phyloP scores from a whole-genome alignment of 257 asterid species.

The Coffea eugenioides region DNA sequence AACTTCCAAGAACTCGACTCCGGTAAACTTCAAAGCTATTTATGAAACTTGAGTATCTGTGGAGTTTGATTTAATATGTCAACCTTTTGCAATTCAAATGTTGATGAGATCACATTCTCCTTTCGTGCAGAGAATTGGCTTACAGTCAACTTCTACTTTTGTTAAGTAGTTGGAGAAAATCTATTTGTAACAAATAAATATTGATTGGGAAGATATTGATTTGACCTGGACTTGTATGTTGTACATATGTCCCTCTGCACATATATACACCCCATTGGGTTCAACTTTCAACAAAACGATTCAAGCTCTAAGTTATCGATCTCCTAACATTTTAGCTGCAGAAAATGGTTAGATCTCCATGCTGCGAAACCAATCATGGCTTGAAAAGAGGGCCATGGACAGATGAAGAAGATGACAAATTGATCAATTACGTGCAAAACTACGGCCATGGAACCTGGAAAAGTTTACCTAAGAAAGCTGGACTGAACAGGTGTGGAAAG shows the following conservation, averaged over 20 bases:
- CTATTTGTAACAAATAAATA: not conserved
- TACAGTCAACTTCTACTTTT: not conserved
- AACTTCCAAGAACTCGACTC: too few species aligned
- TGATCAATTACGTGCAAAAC: slow-evolving; percentile 22
- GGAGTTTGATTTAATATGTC: too few species aligned
- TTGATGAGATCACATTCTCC: slow-evolving; percentile 3
- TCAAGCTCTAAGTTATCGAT: too few species aligned
- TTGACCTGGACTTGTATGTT: not conserved
- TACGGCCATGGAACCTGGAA: slow-evolving; percentile 45
- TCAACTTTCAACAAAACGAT: not conserved
- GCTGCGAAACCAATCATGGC: slow-evolving; percentile 11
- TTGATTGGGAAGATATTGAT: not conserved
- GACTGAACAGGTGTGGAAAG: slow-evolving; percentile 44
- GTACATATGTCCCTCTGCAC: not conserved
- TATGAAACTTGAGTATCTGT: too few species aligned
- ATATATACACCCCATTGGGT: not conserved
- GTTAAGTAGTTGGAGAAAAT: not conserved
- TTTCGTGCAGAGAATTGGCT: not conserved
- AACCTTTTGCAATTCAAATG: not conserved
- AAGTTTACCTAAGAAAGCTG: slow-evolving; percentile 34
- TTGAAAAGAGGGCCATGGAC: slow-evolving; percentile 53
- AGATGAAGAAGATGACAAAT: slow-evolving; percentile 41
- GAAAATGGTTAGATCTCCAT: slow-evolving; percentile 34
- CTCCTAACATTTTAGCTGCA: slow-evolving; percentile 5
- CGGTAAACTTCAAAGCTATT: too few species aligned